phyloP scores from a whole-genome alignment of 768 basidiomycete genomes.

The Cystofilobasidium bisporidii region DNA sequence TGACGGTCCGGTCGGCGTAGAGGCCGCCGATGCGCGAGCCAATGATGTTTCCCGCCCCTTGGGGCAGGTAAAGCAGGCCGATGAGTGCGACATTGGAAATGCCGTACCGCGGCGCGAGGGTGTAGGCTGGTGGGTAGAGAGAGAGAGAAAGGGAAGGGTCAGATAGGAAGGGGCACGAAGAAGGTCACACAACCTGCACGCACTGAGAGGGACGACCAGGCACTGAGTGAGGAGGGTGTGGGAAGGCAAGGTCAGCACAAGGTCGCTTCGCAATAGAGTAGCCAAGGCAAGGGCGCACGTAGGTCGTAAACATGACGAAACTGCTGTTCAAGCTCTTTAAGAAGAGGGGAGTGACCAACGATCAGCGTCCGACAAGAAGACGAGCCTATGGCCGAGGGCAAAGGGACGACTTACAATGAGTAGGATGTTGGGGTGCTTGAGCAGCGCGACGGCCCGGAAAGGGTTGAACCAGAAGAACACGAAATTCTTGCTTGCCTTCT shows the following conservation, averaged over 20 bases:
- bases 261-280: too few relatives aligned
- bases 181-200: not conserved
- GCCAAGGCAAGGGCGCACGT: conserved; percentile 25
- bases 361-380: not conserved
- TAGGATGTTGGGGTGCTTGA: conserved; percentile 36
- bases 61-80: conserved; percentile 39
- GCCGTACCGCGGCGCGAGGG: conserved; percentile 34
- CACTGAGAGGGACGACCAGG: conserved; percentile 34
- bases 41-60: conserved; percentile 39
- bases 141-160: not conserved
- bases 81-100: conserved; percentile 39
- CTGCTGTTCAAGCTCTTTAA: conserved; percentile 33
- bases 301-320: conserved; percentile 34
- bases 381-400: not conserved
- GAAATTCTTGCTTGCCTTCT: conserved; percentile 35
- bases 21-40: conserved; percentile 37
- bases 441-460: conserved; percentile 33
- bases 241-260: too few relatives aligned
- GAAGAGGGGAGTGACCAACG: too few relatives aligned
- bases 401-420: conserved; percentile 31
- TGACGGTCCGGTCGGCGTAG: conserved; percentile 36
- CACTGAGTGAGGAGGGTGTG: too few relatives aligned
- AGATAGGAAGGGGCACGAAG: not conserved
- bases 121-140: not conserved
- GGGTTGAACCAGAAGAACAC: conserved; percentile 38